Percentiles rank a stretch among this genome's conserved stretches.
These are phyloP conservation scores for Boletus rex-veris DNA, from an alignment of 768 basidiomycete species.

Conservation along the genomic window DNA sequence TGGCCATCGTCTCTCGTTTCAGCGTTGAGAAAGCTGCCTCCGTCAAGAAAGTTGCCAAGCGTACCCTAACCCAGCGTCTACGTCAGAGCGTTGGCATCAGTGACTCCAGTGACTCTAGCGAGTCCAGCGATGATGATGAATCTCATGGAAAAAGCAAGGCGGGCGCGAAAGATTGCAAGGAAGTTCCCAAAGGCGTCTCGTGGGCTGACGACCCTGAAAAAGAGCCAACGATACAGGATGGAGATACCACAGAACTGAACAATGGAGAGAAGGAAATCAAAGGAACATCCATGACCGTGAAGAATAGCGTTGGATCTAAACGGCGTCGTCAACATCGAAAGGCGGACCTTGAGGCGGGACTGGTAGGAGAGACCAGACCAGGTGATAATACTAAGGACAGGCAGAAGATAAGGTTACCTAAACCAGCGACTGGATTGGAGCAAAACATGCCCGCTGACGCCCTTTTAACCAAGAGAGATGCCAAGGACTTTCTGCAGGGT, in stretches of 20 bases:
- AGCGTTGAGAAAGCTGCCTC: conserved; percentile 71
- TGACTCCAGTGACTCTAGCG: conserved; percentile 53
- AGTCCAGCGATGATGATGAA: conserved; percentile 42
- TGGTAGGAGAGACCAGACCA: conserved; percentile 10
- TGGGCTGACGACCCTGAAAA: conserved; percentile 35
- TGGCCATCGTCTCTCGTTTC: conserved; percentile 84
- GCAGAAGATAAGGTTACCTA: conserved; percentile 29
- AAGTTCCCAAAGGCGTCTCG: conserved; percentile 26
- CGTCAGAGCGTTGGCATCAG: conserved; percentile 72
- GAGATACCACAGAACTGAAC: conserved; percentile 20
- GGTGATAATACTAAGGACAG: conserved; percentile 19
- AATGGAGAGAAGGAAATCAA: conserved; percentile 10
- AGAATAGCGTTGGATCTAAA: conserved; percentile 14
- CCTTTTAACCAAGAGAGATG: conserved; percentile 68
- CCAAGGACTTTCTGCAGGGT: conserved; percentile 80
- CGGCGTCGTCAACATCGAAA: conserved; percentile 9
- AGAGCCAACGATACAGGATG: conserved; percentile 28
- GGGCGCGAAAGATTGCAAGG: conserved; percentile 15
- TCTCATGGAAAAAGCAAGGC: conserved; percentile 20
- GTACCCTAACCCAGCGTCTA: conserved; percentile 73
- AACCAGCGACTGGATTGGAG: conserved; percentile 49
- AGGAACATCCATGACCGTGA: conserved; percentile 5
- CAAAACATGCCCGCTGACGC: conserved; percentile 90
- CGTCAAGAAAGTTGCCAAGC: conserved; percentile 81
- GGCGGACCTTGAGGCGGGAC: conserved; percentile 26